Evolutionary conservation across 345 rosid species (phyloP).

Genomic region (Ceriops zippeliana): DNA sequence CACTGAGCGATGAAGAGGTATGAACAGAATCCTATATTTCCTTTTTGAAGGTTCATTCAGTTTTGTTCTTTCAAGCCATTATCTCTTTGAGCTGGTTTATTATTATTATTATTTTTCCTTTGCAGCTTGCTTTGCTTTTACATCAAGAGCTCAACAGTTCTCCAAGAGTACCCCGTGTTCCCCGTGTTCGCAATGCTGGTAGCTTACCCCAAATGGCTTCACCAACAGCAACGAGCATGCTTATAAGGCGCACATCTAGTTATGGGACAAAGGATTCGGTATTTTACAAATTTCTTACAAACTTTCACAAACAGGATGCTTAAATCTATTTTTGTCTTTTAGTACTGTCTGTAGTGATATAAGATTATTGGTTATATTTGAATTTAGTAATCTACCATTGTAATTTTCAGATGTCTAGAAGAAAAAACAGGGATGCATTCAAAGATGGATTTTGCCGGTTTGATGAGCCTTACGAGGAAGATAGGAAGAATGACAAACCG

Average conservation of each 20-base stretch:
- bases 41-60: not conserved
- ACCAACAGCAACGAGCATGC: constrained; percentile 56
- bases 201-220: constrained; percentile 74
- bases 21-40: constrained; percentile 16
- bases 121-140: constrained; percentile 68
- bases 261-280: constrained; percentile 81
- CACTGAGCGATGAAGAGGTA: constrained; percentile 94
- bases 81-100: not conserved
- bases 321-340: not conserved
- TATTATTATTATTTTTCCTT: constrained; percentile 12
- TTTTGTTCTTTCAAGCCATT: constrained; percentile 5
- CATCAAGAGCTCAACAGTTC: constrained; percentile 87
- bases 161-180: constrained; percentile 97
- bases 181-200: constrained; percentile 82
- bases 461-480: constrained; percentile 57
- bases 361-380: constrained; percentile 2
- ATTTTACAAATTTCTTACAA: constrained; percentile 18
- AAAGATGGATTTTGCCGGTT: constrained; percentile 44
- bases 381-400: not conserved
- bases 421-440: constrained; percentile 67
- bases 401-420: constrained; percentile 52
- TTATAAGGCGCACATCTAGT: constrained; percentile 65
- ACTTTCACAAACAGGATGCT: not conserved
- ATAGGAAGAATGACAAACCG: constrained; percentile 47
- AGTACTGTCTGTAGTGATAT: not conserved